These are phyloP conservation scores for Xylaria castorea DNA, from an alignment of 495 filamentous ascomycete species.

Conservation along the genomic window DNA sequence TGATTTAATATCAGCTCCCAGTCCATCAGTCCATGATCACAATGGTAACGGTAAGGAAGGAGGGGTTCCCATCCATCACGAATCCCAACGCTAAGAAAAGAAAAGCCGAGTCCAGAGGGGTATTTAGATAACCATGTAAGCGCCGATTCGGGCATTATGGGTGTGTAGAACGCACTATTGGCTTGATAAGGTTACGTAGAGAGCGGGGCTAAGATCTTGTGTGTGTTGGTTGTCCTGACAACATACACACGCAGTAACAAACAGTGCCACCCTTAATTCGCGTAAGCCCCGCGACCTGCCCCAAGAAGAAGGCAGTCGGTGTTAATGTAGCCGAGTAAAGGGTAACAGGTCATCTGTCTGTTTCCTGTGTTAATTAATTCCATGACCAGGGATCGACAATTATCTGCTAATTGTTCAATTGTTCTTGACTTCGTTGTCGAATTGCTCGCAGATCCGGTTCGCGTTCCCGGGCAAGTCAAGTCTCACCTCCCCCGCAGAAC, in stretches of 20 bases:
- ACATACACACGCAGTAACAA: constrained; percentile 22
- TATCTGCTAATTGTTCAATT: background rate
- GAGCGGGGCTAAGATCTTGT: background rate
- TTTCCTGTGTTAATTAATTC: constrained; percentile 4
- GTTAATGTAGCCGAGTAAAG: background rate
- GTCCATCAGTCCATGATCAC: background rate
- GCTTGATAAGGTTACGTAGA: background rate
- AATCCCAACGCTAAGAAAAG: background rate
- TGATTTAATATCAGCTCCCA: background rate
- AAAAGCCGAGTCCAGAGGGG: background rate
- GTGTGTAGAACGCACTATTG: constrained; percentile 6
- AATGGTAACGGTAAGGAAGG: background rate
- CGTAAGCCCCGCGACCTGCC: constrained; percentile 13
- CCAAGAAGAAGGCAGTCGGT: constrained; percentile 5
- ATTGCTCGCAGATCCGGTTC: constrained; percentile 17
- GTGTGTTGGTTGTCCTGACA: constrained; percentile 21
- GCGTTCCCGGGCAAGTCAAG: constrained; percentile 1
- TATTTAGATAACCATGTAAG: background rate
- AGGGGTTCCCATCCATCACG: background rate
- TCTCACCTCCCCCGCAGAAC: constrained; percentile 15
- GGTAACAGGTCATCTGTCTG: background rate
- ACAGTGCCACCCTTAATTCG: constrained; percentile 7
- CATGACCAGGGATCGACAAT: background rate
- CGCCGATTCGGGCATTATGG: background rate
- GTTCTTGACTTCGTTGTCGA: constrained; percentile 9